Percentiles rank a stretch among this genome's conserved stretches.
These are phyloP conservation scores for Pilatotrama ljubarskyi DNA, from an alignment of 768 basidiomycete species.

Conservation along the genomic window DNA sequence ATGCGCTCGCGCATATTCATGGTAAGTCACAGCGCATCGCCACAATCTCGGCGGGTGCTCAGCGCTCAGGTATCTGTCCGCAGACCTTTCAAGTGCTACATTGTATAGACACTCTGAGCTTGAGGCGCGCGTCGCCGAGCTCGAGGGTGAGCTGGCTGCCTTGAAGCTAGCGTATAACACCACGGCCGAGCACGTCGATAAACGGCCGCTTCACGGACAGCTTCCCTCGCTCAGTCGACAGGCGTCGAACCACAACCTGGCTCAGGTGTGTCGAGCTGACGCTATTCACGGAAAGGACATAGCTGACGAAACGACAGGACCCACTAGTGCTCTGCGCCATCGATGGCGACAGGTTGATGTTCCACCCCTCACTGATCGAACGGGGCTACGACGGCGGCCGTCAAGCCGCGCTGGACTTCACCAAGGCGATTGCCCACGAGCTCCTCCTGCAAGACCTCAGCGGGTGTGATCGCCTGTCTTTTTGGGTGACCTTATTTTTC, in stretches of 20 bases:
- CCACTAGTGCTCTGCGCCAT: conserved; percentile 74
- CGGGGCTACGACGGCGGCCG: conserved; percentile 69
- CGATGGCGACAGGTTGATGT: conserved; percentile 71
- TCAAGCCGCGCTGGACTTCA: conserved; percentile 60
- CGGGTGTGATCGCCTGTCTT: conserved; percentile 63
- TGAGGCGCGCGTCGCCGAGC: conserved; percentile 62
- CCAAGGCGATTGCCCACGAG: conserved; percentile 67
- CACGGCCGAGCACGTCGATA: conserved; percentile 60
- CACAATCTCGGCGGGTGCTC: conserved; percentile 49
- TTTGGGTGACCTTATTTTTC: conserved; percentile 74
- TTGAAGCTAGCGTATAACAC: conserved; percentile 73
- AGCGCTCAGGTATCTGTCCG: not conserved
- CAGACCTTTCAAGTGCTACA: conserved; percentile 66
- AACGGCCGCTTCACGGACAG: conserved; percentile 67
- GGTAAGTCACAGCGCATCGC: conserved; percentile 48
- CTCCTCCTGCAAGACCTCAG: conserved; percentile 62
- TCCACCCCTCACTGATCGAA: conserved; percentile 55
- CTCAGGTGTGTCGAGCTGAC: conserved; percentile 37
- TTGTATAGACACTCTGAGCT: conserved; percentile 63
- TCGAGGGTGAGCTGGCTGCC: conserved; percentile 66
- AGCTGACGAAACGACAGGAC: conserved; percentile 50
- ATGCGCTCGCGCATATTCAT: conserved; percentile 59
- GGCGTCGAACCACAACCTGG: conserved; percentile 56
- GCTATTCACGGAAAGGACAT: not conserved
- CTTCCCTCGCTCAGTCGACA: conserved; percentile 65